Percentiles rank a stretch among this genome's conserved stretches.
Evolutionary conservation across 805 yeast genomes (phyloP).

Genomic region (Candida nemodendra): DNA sequence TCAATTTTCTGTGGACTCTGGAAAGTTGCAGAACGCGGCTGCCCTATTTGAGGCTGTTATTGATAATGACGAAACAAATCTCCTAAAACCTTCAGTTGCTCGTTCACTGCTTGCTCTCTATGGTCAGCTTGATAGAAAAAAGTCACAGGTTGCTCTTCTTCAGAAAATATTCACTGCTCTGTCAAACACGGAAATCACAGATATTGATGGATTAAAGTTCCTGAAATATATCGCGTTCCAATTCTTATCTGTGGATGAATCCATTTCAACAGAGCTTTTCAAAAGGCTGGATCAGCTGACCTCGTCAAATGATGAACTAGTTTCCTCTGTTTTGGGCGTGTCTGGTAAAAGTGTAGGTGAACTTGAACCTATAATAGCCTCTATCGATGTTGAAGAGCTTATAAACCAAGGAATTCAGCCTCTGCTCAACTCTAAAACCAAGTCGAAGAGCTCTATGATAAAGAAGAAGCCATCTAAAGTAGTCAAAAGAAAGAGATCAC

Average conservation of each 20-base stretch:
- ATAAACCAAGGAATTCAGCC: slow-evolving; percentile 30
- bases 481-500: slow-evolving; percentile 26
- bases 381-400: slow-evolving; percentile 33
- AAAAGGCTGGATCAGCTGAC: slow-evolving; percentile 13
- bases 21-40: slow-evolving; percentile 35
- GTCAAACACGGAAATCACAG: slow-evolving; percentile 9
- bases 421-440: slow-evolving; percentile 15
- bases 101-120: slow-evolving; percentile 50
- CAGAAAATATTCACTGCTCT: slow-evolving; percentile 28
- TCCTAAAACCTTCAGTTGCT: slow-evolving; percentile 45
- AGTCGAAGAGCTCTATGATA: slow-evolving; percentile 4
- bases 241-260: slow-evolving; percentile 35
- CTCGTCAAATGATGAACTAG: slow-evolving; percentile 20
- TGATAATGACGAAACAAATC: slow-evolving; percentile 5
- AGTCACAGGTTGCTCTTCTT: slow-evolving; percentile 34
- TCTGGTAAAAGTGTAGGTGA: slow-evolving; percentile 15
- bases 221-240: slow-evolving; percentile 37
- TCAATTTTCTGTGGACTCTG: slow-evolving; percentile 32
- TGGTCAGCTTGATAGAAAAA: slow-evolving; percentile 42
- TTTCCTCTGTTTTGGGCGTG: slow-evolving; percentile 21
- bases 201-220: slow-evolving; percentile 25
- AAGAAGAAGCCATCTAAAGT: slow-evolving; percentile 19
- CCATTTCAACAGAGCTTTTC: slow-evolving; percentile 32
- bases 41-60: slow-evolving; percentile 36
- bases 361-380: slow-evolving; percentile 27